Base-by-base conservation (phyloP, 192 early-diverging fungal species). In the Rhizophagus prolifer region DNA sequence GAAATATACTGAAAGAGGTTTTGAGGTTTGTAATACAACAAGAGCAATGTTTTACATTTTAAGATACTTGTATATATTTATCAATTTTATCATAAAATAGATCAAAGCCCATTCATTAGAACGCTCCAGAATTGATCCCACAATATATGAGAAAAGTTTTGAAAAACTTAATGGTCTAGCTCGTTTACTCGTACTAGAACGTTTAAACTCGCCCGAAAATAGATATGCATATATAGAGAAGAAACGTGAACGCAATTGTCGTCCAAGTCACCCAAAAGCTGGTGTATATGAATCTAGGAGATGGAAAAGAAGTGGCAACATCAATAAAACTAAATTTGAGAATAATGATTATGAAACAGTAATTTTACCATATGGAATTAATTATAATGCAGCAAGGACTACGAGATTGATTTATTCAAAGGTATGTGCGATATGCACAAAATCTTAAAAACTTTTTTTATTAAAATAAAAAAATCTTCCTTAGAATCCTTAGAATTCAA, bases 291-390 rank as follows among this genome's bases (percentile, higher is more conserved):
- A 21, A 16, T 72, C 70, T 31, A n/a, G 70, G 10, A 54, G 13
- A 38, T 58, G 14, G 26, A 6, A 5, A 16, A 50, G 70, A 30
- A 13, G 0, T 19, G 2, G 0, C 1, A 71, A 71, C 34, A 4
- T 71, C 4, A 25, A 34, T 23, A 58, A 23, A 28, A 72, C 12
- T 31, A 72, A 58, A 30, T 72, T 72, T 58, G 26, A 58, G 59
- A 72, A 72, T 58, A 72, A 21, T 31, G 70, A 72, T 72, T 72
- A 72, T 31, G 70, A 72, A 58, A 72, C 50, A 8, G 54, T 72
- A 5, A 23, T 13, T 47, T 28, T 72, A 19, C 70, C 70, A 8
- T 72, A 72, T 34, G 70, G 70, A 10, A 25, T 3, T 19, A 59
- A 1, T 26, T 72, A 30, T 58, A 31, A 54, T 58, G 70, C 54